A percentile compares a stretch with the other conserved stretches of the same genome.
Conservation (phyloP, 2,329 filamentous ascomycete genomes). For the Neodidymelliopsis sp. region DNA sequence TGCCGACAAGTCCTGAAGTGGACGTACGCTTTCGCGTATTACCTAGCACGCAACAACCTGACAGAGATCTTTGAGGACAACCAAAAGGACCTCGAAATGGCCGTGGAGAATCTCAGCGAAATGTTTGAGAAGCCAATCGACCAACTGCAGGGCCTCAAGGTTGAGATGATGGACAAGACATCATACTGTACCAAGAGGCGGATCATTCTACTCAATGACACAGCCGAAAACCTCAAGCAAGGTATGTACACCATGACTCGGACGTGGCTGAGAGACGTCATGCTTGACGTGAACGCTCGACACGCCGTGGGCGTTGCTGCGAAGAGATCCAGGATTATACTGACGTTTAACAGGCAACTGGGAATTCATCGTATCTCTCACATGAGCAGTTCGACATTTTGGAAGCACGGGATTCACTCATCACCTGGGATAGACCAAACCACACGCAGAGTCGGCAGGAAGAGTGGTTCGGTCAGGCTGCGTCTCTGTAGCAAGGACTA, state of each 20-base stretch:
- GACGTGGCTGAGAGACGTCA: neutral
- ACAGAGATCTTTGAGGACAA: constrained; percentile 99
- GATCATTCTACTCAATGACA: constrained; percentile 88
- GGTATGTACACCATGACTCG: constrained; percentile 66
- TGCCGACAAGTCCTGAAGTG: constrained; percentile 99
- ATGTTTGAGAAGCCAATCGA: constrained; percentile 98
- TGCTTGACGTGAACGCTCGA: neutral
- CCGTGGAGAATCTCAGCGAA: constrained; percentile 94
- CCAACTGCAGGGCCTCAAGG: constrained; percentile 85
- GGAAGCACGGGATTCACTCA: too few relatives aligned
- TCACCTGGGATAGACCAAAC: too few relatives aligned
- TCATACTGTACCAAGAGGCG: constrained; percentile 94
- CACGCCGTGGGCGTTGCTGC: too few relatives aligned
- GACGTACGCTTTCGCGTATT: constrained; percentile 99
- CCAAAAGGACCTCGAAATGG: constrained; percentile 96
- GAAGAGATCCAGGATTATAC: neutral
- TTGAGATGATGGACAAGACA: constrained; percentile 98
- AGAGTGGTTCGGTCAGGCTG: neutral
- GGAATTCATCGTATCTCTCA: constrained; percentile 42
- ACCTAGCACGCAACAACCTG: constrained; percentile 92
- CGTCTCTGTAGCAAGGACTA: too few relatives aligned
- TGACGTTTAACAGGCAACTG: constrained; percentile 37
- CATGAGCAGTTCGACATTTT: too few relatives aligned
- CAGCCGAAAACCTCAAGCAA: constrained; percentile 87
- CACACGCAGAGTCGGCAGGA: neutral